Evolutionary conservation across 164 flowering plant genomes (phyloP).

Genomic region (Cinnamomum chago): DNA sequence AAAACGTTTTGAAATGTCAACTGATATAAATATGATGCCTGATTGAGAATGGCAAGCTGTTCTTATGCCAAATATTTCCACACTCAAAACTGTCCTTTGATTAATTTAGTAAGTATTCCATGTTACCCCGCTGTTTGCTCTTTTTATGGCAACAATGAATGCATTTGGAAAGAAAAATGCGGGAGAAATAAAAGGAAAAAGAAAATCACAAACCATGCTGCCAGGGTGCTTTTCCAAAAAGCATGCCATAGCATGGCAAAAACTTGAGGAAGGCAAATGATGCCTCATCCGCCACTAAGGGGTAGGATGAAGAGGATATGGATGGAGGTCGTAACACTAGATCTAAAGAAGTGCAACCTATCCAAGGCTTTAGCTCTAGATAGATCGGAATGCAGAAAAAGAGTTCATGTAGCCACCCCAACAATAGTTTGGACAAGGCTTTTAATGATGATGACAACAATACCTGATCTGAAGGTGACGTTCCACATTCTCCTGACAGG

Average conservation of each 20-base stretch:
- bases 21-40: too few species aligned
- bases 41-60: too few species aligned
- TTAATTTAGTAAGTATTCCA: not conserved
- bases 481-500: constrained; percentile 93
- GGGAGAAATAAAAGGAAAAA: not conserved
- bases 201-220: not conserved
- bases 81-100: not conserved
- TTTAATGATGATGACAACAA: not conserved
- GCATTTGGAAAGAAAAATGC: not conserved
- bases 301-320: too few species aligned
- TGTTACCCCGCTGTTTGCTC: not conserved
- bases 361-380: not conserved
- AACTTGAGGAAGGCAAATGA: too few species aligned
- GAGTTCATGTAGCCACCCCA: not conserved
- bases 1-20: too few species aligned
- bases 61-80: too few species aligned
- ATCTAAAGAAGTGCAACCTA: too few species aligned
- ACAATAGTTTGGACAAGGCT: not conserved
- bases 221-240: not conserved
- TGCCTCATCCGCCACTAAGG: too few species aligned
- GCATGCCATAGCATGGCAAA: not conserved
- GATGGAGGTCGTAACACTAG: too few species aligned
- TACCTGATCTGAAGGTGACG: constrained; percentile 94
- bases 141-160: not conserved
- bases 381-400: not conserved